A percentile compares a stretch with the other conserved stretches of the same genome.
These are phyloP conservation scores for Citrus glauca DNA, from an alignment of 345 rosid genomes.

Conservation along the genomic window DNA sequence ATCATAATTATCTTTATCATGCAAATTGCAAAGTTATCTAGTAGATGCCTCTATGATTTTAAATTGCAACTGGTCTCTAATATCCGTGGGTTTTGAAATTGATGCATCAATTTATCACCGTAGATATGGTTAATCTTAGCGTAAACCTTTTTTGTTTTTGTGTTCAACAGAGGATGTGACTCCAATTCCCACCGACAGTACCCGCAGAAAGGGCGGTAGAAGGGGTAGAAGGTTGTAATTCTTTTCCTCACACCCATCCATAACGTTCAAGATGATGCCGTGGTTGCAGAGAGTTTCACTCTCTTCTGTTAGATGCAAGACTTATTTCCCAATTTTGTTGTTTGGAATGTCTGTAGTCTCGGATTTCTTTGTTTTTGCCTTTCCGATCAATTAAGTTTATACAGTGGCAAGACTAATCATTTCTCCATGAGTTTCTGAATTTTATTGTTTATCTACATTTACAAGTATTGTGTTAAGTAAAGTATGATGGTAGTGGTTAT, in stretches of 20 bases:
- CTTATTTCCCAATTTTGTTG: background rate
- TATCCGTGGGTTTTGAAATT: background rate
- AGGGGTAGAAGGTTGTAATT: slow-evolving; percentile 84
- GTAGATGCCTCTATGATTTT: background rate
- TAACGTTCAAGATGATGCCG: slow-evolving; percentile 13
- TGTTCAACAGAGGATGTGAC: slow-evolving; percentile 78
- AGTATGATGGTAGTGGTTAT: background rate
- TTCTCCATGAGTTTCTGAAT: background rate
- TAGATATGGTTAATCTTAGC: background rate
- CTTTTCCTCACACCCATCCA: background rate
- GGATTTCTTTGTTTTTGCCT: background rate
- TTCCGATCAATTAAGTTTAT: background rate
- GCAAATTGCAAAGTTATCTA: no score
- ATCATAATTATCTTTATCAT: no score
- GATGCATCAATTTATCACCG: background rate
- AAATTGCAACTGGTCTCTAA: no score
- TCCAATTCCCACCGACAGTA: slow-evolving; percentile 90
- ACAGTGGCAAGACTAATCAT: background rate
- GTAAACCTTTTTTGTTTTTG: background rate
- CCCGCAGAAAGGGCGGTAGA: slow-evolving; percentile 90
- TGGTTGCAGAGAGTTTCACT: slow-evolving; percentile 1
- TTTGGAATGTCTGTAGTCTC: slow-evolving; percentile 18
- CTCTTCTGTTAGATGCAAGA: slow-evolving; percentile 2
- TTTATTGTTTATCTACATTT: background rate
- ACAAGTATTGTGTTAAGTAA: background rate